Evolutionary conservation across 305 asterid genomes (phyloP).

Genomic region (Solanum hybrid): DNA sequence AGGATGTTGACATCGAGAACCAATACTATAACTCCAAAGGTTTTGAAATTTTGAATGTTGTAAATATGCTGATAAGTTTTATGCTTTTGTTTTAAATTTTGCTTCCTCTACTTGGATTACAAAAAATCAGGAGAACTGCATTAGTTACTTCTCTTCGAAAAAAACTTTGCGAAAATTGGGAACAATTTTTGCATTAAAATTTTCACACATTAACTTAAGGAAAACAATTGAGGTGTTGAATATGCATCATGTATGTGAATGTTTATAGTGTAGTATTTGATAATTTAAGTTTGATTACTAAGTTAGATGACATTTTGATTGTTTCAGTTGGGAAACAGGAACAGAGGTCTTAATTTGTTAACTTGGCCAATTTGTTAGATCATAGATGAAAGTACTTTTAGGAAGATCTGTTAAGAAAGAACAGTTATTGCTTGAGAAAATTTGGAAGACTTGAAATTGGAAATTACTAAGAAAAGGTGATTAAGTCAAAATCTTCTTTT

Average conservation of each 20-base stretch:
- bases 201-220: not conserved
- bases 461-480: not conserved
- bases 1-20: slow-evolving; percentile 91
- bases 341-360: not conserved
- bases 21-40: slow-evolving; percentile 96
- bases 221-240: not conserved
- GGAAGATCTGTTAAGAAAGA: not conserved
- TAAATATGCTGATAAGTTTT: not conserved
- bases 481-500: not conserved
- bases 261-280: not conserved
- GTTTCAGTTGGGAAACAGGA: not conserved
- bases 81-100: not conserved
- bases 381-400: not conserved
- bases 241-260: not conserved
- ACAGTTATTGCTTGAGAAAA: not conserved
- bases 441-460: not conserved
- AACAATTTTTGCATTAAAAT: not conserved
- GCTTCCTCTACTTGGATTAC: not conserved
- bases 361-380: not conserved
- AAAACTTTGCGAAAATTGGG: not conserved
- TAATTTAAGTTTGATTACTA: not conserved
- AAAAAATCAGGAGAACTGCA: not conserved
- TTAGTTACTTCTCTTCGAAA: not conserved
- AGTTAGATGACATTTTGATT: not conserved
- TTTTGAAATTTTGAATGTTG: slow-evolving; percentile 1